A percentile compares a stretch with the other conserved stretches of the same genome.
Conservation (phyloP, 1,284 basidiomycete species). For the Pseudozyma flocculosa region DNA sequence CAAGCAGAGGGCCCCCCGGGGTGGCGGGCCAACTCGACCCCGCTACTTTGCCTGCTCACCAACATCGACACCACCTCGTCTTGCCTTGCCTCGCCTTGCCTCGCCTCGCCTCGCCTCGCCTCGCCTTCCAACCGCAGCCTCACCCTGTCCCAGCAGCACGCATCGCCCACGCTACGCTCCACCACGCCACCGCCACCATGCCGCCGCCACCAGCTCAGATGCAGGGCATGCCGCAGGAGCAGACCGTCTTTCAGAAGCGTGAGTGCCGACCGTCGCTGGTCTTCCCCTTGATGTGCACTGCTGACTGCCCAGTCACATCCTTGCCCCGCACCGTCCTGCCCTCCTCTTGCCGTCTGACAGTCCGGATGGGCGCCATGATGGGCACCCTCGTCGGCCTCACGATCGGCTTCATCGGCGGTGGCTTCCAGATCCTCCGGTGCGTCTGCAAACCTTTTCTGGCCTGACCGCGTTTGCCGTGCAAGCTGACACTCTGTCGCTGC, state of each 20-base stretch:
- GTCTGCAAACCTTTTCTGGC: constrained; percentile 1
- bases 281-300: neutral
- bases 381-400: constrained; percentile 52
- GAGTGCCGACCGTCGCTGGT: constrained; percentile 1
- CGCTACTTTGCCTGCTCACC: too few relatives aligned
- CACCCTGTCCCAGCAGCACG: neutral
- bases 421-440: constrained; percentile 51
- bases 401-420: constrained; percentile 55
- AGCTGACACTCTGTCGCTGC: neutral
- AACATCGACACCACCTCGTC: too few relatives aligned
- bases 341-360: constrained; percentile 12
- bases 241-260: constrained; percentile 39
- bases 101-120: too few relatives aligned
- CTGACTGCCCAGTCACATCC: too few relatives aligned
- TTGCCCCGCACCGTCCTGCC: neutral
- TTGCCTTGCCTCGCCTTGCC: too few relatives aligned
- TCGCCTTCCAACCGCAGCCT: neutral
- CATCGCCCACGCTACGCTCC: too few relatives aligned
- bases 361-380: constrained; percentile 55
- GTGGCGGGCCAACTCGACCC: too few relatives aligned
- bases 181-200: constrained; percentile 6
- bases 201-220: constrained; percentile 32
- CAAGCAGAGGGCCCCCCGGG: too few relatives aligned
- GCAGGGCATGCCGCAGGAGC: constrained; percentile 29
- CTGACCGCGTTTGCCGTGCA: neutral